Conservation (phyloP, 2,329 filamentous ascomycete species). For the Canariomyces notabilis region DNA sequence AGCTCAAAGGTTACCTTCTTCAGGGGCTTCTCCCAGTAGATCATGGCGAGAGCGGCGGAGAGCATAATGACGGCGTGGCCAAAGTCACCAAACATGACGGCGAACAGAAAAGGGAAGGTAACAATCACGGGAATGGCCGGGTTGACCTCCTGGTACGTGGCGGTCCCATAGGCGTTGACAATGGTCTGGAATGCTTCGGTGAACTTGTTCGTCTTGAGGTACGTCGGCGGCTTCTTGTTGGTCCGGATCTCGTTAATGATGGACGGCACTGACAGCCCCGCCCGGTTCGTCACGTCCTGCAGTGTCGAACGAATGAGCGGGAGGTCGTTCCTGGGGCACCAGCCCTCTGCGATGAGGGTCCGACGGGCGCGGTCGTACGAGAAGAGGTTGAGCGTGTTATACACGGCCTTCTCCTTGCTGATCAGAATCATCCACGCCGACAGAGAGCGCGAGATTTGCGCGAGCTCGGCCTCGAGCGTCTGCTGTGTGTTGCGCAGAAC, state of each 20-base stretch:
- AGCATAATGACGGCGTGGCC: slow-evolving; percentile 92
- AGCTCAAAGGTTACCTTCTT: slow-evolving; percentile 92
- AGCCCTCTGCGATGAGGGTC: slow-evolving; percentile 94
- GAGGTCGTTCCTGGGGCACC: slow-evolving; percentile 90
- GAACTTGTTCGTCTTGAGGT: slow-evolving; percentile 97
- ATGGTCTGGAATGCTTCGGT: slow-evolving; percentile 98
- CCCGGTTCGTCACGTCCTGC: slow-evolving; percentile 93
- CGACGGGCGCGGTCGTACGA: slow-evolving; percentile 94
- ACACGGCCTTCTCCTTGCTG: slow-evolving; percentile 97
- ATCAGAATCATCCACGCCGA: slow-evolving; percentile 97
- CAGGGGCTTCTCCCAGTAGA: slow-evolving; percentile 89
- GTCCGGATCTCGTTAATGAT: slow-evolving; percentile 98
- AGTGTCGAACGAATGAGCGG: slow-evolving; percentile 86
- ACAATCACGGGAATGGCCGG: slow-evolving; percentile 91
- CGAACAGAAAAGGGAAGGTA: slow-evolving; percentile 98
- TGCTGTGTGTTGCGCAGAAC: slow-evolving; percentile 93
- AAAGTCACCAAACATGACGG: slow-evolving; percentile 99
- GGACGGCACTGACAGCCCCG: slow-evolving; percentile 92
- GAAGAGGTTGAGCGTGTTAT: slow-evolving; percentile 90
- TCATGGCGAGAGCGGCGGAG: slow-evolving; percentile 79
- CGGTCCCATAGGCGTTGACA: slow-evolving; percentile 95
- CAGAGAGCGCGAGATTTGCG: slow-evolving; percentile 85
- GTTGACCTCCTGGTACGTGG: slow-evolving; percentile 96
- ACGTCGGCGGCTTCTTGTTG: slow-evolving; percentile 95
- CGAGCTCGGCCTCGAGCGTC: slow-evolving; percentile 86